Evolutionary conservation across 495 filamentous ascomycete genomes (phyloP).

Genomic region (Penicillium simplicissimum): DNA sequence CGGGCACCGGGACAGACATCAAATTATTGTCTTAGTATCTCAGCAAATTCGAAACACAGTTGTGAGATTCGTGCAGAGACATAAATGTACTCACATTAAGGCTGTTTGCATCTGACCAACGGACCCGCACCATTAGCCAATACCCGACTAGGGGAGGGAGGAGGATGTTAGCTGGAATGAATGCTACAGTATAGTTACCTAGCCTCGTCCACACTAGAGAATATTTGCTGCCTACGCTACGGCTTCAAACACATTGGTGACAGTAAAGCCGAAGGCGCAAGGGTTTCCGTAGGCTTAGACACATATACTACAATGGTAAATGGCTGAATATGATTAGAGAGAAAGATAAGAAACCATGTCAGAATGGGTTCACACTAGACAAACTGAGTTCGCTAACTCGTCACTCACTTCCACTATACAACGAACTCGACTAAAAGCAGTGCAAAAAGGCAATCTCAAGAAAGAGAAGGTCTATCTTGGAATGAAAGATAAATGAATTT

Average conservation of each 20-base stretch:
- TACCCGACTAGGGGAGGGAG: neutral
- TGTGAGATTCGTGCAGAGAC: neutral
- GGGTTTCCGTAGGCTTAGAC: neutral
- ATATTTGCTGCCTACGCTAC: neutral
- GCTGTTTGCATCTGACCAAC: neutral
- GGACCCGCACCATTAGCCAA: neutral
- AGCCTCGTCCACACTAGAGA: neutral
- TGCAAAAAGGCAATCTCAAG: neutral
- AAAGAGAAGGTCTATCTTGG: neutral
- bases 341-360: neutral
- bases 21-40: neutral
- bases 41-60: neutral
- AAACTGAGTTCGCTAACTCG: neutral
- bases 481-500: no score
- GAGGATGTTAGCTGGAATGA: neutral
- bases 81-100: neutral
- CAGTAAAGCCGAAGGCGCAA: neutral
- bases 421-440: neutral
- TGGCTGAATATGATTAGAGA: neutral
- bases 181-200: neutral
- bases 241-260: neutral
- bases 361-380: neutral
- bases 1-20: neutral
- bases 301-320: neutral
- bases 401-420: neutral